Evolutionary conservation across 371 early-diverging fungal genomes (phyloP).

Genomic region (Dichotomocladium elegans): DNA sequence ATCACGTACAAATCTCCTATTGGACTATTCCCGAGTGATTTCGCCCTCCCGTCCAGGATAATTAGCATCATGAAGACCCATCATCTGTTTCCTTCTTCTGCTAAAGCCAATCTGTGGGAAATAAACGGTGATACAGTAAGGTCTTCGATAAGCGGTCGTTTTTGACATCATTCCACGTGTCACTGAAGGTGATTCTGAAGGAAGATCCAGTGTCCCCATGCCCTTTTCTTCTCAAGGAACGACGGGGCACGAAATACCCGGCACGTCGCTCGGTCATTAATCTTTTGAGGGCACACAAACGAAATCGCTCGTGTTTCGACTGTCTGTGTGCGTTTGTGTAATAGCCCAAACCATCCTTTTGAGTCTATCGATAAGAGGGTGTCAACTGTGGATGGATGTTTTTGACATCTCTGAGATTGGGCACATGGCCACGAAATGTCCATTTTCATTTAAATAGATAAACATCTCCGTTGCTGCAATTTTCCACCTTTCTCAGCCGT

Average conservation of each 20-base stretch:
- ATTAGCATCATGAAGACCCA: background rate
- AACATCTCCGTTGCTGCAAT: too few species aligned
- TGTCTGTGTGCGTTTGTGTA: too few species aligned
- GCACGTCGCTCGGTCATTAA: too few species aligned
- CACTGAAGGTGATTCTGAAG: background rate
- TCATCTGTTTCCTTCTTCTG: background rate
- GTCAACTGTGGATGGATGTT: background rate
- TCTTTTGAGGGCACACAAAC: too few species aligned
- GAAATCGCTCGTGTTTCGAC: too few species aligned
- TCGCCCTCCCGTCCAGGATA: slow-evolving; percentile 60
- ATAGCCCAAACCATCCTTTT: background rate
- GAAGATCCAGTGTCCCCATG: background rate
- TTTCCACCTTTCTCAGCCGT: too few species aligned
- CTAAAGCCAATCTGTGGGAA: background rate
- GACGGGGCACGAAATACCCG: background rate
- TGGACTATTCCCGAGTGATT: slow-evolving; percentile 69
- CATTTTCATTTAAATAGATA: too few species aligned
- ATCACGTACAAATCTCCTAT: slow-evolving; percentile 55
- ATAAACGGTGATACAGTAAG: too few species aligned
- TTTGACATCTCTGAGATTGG: too few species aligned
- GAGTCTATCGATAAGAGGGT: background rate
- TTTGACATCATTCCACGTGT: too few species aligned
- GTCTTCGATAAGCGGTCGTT: too few species aligned
- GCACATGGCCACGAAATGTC: too few species aligned
- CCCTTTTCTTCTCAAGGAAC: background rate